Evolutionary conservation across 179 eudicot species (phyloP).

Genomic region (Monotropa hypopitys): DNA sequence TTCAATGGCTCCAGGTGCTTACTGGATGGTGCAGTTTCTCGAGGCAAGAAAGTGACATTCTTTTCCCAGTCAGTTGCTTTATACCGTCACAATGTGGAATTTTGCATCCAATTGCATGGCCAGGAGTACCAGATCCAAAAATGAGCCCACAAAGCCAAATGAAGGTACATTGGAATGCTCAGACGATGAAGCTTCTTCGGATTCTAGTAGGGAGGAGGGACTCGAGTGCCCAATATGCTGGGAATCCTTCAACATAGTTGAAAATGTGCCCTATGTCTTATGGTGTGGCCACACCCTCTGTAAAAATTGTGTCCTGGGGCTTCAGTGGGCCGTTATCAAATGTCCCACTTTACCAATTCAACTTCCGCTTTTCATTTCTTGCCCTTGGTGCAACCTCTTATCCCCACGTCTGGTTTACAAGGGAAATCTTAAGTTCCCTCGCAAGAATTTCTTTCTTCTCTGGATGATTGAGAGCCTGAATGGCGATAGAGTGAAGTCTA

Average conservation of each 20-base stretch:
- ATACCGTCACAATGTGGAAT: conserved; percentile 19
- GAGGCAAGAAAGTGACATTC: neutral
- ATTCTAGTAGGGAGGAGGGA: conserved; percentile 27
- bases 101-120: conserved; percentile 25
- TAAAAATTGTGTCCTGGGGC: conserved; percentile 33
- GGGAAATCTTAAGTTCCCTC: conserved; percentile 35
- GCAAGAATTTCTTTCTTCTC: conserved; percentile 39
- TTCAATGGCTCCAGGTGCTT: neutral
- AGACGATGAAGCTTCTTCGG: conserved; percentile 30
- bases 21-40: neutral
- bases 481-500: conserved; percentile 29
- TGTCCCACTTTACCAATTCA: conserved; percentile 29
- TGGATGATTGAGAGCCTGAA: conserved; percentile 50
- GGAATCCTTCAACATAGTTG: conserved; percentile 45
- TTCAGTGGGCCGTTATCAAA: conserved; percentile 37
- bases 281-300: conserved; percentile 52
- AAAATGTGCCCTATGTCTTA: conserved; percentile 40
- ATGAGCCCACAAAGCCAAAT: conserved; percentile 9
- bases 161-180: conserved; percentile 17
- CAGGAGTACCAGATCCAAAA: conserved; percentile 16
- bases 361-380: conserved; percentile 38
- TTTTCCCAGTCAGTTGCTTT: neutral
- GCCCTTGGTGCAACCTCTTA: conserved; percentile 46
- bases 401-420: conserved; percentile 29
- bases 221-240: conserved; percentile 46